A percentile compares a stretch with the other conserved stretches of the same genome.
Evolutionary conservation across 192 early-diverging fungal species (phyloP).

Genomic region (Entophlyctis luteolus): DNA sequence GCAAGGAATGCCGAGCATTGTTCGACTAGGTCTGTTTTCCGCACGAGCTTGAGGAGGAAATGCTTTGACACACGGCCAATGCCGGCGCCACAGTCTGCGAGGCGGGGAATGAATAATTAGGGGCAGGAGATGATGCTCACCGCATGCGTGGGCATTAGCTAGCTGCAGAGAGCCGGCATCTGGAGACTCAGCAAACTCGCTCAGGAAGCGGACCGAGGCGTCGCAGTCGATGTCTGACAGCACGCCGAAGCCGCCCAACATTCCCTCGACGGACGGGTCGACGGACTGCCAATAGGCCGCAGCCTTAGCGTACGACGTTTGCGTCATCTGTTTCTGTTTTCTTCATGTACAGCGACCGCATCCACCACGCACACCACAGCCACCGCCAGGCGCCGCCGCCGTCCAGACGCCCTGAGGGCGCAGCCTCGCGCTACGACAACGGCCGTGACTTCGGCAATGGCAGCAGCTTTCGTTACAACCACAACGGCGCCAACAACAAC

Average conservation of each 20-base stretch:
- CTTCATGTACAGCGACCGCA: too few relatives aligned
- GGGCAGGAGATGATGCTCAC: conserved; percentile 14
- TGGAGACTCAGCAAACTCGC: conserved; percentile 49
- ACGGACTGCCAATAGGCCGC: conserved; percentile 46
- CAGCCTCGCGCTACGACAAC: too few relatives aligned
- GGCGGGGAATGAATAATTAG: conserved; percentile 1
- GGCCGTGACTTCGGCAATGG: too few relatives aligned
- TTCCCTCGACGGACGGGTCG: conserved; percentile 66
- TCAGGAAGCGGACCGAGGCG: conserved; percentile 65
- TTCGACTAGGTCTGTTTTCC: conserved; percentile 87
- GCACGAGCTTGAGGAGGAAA: conserved; percentile 74
- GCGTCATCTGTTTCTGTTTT: too few relatives aligned
- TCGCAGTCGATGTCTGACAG: conserved; percentile 71
- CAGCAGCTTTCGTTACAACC: too few relatives aligned
- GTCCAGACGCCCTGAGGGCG: too few relatives aligned
- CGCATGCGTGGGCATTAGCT: conserved; percentile 33
- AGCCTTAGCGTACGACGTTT: conserved; percentile 46
- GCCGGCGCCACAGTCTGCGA: conserved; percentile 84
- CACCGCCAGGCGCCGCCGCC: too few relatives aligned
- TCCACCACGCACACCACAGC: too few relatives aligned
- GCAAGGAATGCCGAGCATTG: conserved; percentile 75
- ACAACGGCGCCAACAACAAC: too few relatives aligned
- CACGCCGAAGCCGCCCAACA: conserved; percentile 82
- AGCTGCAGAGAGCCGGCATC: too few relatives aligned
- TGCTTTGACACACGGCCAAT: conserved; percentile 90